Evolutionary conservation across 495 filamentous ascomycete species (phyloP).

Genomic region (Cryomyces antarcticus): DNA sequence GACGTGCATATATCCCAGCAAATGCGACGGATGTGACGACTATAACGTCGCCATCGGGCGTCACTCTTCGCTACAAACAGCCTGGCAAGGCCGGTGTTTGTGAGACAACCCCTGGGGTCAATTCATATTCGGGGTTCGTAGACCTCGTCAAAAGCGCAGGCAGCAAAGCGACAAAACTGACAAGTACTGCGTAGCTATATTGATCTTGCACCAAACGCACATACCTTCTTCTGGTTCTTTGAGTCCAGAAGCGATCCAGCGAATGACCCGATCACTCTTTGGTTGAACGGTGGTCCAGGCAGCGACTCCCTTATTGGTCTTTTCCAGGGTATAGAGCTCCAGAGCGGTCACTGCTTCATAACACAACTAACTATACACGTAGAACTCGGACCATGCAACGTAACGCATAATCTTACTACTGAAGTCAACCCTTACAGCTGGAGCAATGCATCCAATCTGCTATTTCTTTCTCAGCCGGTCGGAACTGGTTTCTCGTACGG

Average conservation of each 20-base stretch:
- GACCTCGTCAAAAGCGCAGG: no score
- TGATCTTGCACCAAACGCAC: slow-evolving; percentile 5
- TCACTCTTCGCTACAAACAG: slow-evolving; percentile 31
- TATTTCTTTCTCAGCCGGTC: slow-evolving; percentile 51
- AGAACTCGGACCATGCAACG: slow-evolving; percentile 40
- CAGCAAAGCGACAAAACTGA: no score
- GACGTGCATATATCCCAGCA: slow-evolving; percentile 5
- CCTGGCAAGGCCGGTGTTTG: slow-evolving; percentile 28
- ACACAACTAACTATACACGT: background rate
- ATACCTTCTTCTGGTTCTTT: slow-evolving; percentile 13
- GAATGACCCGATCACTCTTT: slow-evolving; percentile 10
- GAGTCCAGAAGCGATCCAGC: slow-evolving; percentile 9
- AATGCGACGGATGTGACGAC: slow-evolving; percentile 34
- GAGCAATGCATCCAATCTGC: slow-evolving; percentile 53
- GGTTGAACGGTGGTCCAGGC: slow-evolving; percentile 30
- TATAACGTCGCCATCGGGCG: slow-evolving; percentile 35
- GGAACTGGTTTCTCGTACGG: slow-evolving; percentile 40
- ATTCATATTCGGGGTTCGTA: slow-evolving; percentile 5
- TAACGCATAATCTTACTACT: slow-evolving; percentile 30
- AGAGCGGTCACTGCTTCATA: slow-evolving; percentile 12
- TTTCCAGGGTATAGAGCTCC: slow-evolving; percentile 28
- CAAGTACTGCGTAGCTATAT: slow-evolving; percentile 7
- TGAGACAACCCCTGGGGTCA: slow-evolving; percentile 19
- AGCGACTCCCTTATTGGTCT: slow-evolving; percentile 47
- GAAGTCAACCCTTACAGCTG: slow-evolving; percentile 42